A percentile compares a stretch with the other conserved stretches of the same genome.
These are phyloP conservation scores for Trametes cubensis DNA, from an alignment of 768 basidiomycete species.

Conservation along the genomic window DNA sequence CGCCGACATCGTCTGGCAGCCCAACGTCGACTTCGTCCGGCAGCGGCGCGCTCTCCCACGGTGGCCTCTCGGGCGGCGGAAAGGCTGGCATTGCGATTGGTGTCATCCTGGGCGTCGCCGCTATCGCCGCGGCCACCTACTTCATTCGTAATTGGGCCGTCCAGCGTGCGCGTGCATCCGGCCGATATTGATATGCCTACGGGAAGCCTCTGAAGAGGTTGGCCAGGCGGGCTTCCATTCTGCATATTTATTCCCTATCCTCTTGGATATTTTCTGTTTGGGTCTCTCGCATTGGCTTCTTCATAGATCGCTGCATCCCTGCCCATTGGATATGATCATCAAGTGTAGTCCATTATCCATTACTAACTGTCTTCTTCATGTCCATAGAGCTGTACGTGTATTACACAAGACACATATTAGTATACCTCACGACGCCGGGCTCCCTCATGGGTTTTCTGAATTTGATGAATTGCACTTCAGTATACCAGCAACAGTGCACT, in stretches of 20 bases:
- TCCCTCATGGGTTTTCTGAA: no score
- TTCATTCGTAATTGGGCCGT: slow-evolving; percentile 53
- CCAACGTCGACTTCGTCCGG: slow-evolving; percentile 27
- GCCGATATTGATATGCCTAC: neutral
- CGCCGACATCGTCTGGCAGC: slow-evolving; percentile 18
- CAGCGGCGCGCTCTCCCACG: slow-evolving; percentile 18
- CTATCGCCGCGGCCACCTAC: slow-evolving; percentile 45
- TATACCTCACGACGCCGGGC: neutral
- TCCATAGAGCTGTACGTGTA: slow-evolving; percentile 8
- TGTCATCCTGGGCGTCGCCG: slow-evolving; percentile 48
- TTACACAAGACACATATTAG: slow-evolving; percentile 1
- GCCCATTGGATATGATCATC: neutral
- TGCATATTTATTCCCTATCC: neutral
- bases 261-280: neutral
- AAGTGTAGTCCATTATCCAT: neutral
- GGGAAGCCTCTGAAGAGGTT: neutral
- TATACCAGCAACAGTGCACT: no score
- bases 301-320: neutral
- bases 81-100: slow-evolving; percentile 56
- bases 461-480: no score
- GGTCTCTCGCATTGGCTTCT: neutral
- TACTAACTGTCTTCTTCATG: neutral
- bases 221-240: no score
- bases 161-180: slow-evolving; percentile 28
- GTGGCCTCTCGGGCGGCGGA: slow-evolving; percentile 38